Base-by-base conservation (phyloP, 1,139 yeast species). In the Kodamaea alishanica region DNA sequence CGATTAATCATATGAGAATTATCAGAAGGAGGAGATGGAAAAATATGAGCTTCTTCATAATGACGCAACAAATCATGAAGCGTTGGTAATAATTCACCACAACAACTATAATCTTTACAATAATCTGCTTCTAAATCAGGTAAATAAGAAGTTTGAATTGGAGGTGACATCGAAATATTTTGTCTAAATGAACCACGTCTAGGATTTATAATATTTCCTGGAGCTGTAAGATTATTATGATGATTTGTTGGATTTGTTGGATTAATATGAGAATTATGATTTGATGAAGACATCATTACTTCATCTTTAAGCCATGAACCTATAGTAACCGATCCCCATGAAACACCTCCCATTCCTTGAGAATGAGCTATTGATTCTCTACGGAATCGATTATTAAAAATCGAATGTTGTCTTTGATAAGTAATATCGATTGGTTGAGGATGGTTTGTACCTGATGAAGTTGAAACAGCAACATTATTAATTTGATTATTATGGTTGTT, bases 261-360 rank as follows among this genome's bases (percentile, higher is more conserved):
- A 29, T 33, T 35, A 23, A 41, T 42, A 30, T 50, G 52, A 50
- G 44, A 50, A 44, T 42, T 50, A 48, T 51, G 57, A 42, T 56
- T 65, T n/a, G 30, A 33, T 11, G 41, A 39, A 39, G 72, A 61
- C 78, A 67, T 69, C 76, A 77, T 74, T 28, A 87, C 95, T 60
- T 92, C 98, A 58, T 92, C 97, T 58, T 89, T 85, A 30, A 92
- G 70, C 97, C 97, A 92, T 20, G 94, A 83, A 8, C 97, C 97
- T 33, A 92, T 90, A 22, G 95, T 84, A 43, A 89, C 80, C 2
- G 95, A 89, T 23, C 97, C 97, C 96, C 97, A 92, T n/a, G 95
- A 84, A 28, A 92, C 86, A 37, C 97, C 97, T 31, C 97, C 97
- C 81, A 90, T 86, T 7, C 97, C 97, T 60, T 88, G 96, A 2